Percentiles rank a stretch among this genome's conserved stretches.
phyloP scores from a whole-genome alignment of 768 basidiomycete genomes.

The Steccherinum ochraceum region DNA sequence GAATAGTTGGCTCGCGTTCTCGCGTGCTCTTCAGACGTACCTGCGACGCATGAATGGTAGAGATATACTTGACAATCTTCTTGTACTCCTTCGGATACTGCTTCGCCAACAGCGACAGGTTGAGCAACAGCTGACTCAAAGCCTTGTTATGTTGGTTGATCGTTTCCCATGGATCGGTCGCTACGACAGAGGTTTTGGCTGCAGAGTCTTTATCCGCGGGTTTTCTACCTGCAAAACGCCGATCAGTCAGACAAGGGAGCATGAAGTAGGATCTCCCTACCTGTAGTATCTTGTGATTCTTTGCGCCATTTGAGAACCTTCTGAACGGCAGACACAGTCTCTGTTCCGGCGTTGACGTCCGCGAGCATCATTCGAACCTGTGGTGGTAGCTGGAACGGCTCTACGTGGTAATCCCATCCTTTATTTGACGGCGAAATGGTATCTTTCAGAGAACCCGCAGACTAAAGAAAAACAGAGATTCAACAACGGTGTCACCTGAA shows the following conservation, averaged over 20 bases:
- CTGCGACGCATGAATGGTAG: conserved; percentile 53
- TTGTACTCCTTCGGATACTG: conserved; percentile 45
- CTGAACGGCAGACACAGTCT: conserved; percentile 90
- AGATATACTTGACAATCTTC: conserved; percentile 55
- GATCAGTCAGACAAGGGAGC: conserved; percentile 1
- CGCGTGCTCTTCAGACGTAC: conserved; percentile 30
- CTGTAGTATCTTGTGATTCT: no score
- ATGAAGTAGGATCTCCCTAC: no score
- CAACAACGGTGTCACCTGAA: background rate
- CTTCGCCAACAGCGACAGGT: conserved; percentile 44
- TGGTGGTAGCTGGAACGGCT: conserved; percentile 78
- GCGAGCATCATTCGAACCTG: conserved; percentile 81
- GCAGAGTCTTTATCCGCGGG: no score
- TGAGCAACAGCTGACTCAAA: conserved; percentile 44
- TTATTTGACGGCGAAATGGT: conserved; percentile 58
- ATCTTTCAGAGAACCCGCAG: conserved; percentile 29
- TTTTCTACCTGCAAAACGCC: no score
- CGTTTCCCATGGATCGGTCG: conserved; percentile 57
- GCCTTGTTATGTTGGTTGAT: conserved; percentile 59
- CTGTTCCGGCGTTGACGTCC: conserved; percentile 93
- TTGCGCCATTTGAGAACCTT: conserved; percentile 89
- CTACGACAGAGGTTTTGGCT: no score
- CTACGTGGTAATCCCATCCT: conserved; percentile 68
- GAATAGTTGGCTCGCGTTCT: background rate
- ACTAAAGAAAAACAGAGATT: background rate